phyloP scores from a whole-genome alignment of 129 eudicot genomes.

The Tagetes patula region DNA sequence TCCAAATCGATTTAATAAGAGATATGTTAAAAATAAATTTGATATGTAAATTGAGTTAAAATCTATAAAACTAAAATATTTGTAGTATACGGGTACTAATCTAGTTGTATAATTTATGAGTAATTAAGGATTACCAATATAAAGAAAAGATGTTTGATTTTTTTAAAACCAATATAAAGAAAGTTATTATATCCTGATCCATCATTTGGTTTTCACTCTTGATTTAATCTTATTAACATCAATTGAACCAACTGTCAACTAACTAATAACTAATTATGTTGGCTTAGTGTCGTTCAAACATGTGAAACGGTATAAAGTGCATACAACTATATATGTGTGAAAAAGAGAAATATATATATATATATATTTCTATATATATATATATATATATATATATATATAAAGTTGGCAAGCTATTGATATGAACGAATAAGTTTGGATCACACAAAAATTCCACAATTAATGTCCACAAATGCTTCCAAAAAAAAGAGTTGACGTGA shows the following conservation, averaged over 20 bases:
- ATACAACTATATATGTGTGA: constrained; percentile 20
- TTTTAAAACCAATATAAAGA: too few relatives aligned
- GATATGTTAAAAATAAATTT: too few relatives aligned
- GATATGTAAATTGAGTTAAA: too few relatives aligned
- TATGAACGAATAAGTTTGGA: background rate
- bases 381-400: background rate
- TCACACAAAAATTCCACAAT: constrained; percentile 19
- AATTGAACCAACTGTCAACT: too few relatives aligned
- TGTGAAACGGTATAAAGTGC: background rate
- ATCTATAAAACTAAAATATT: too few relatives aligned
- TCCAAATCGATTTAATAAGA: too few relatives aligned
- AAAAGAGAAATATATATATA: constrained; percentile 12
- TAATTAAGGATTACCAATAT: too few relatives aligned
- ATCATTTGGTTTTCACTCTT: background rate
- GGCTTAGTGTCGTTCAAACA: background rate
- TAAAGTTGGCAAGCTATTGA: background rate
- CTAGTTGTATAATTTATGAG: too few relatives aligned
- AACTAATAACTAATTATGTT: too few relatives aligned
- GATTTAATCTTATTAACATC: background rate
- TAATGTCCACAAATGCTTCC: background rate
- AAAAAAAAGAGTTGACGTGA: constrained; percentile 19
- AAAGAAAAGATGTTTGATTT: too few relatives aligned
- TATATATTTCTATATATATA: background rate
- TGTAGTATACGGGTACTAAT: too few relatives aligned
- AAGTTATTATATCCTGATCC: background rate